These are phyloP conservation scores for Cyclocybe cylindracea DNA, from an alignment of 768 basidiomycete species.

Conservation along the genomic window DNA sequence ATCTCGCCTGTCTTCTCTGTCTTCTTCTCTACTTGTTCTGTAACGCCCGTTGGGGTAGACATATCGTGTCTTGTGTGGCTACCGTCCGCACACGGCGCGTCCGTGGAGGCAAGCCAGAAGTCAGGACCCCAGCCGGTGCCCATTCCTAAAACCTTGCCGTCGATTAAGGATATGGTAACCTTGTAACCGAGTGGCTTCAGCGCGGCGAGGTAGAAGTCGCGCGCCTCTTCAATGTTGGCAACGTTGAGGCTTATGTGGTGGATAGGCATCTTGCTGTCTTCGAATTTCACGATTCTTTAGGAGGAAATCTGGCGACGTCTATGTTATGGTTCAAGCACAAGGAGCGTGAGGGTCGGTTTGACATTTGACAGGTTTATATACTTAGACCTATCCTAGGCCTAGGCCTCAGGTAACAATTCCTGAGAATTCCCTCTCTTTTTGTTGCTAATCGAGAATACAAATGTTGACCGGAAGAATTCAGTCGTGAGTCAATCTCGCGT, in stretches of 20 bases:
- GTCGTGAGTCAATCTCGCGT: too few relatives aligned
- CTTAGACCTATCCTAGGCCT: too few relatives aligned
- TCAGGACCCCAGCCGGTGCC: constrained; percentile 15
- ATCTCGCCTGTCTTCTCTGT: constrained; percentile 11
- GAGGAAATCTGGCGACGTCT: too few relatives aligned
- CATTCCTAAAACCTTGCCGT: constrained; percentile 21
- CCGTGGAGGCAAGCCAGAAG: constrained; percentile 20
- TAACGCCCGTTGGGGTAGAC: neutral
- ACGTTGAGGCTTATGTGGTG: constrained; percentile 15
- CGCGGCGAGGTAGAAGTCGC: constrained; percentile 19
- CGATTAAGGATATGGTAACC: constrained; percentile 10
- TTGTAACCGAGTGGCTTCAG: constrained; percentile 25
- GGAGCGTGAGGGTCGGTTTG: too few relatives aligned
- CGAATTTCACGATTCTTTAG: too few relatives aligned
- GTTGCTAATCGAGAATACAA: too few relatives aligned
- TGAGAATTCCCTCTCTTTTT: too few relatives aligned
- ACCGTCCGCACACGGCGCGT: constrained; percentile 2
- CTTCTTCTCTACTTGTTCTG: neutral
- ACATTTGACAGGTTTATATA: too few relatives aligned
- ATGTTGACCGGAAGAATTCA: too few relatives aligned
- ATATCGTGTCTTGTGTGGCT: constrained; percentile 1
- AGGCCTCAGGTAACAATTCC: too few relatives aligned
- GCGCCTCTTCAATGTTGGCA: constrained; percentile 11
- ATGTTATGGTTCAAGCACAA: too few relatives aligned
- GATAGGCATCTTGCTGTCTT: constrained; percentile 16